Conservation (phyloP, 805 yeast species). For the Wickerhamomyces queroliae region DNA sequence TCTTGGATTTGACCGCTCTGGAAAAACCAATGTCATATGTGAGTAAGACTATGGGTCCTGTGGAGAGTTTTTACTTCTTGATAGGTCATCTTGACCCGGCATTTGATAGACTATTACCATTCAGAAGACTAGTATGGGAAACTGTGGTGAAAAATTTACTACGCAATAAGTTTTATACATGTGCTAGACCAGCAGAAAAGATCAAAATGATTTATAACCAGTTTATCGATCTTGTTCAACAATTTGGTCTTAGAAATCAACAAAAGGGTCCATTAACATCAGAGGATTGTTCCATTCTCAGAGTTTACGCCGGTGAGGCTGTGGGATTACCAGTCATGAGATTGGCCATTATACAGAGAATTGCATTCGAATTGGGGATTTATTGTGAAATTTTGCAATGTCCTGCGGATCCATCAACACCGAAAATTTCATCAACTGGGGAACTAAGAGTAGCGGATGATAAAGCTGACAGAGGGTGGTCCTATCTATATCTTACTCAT, state of each 20-base stretch:
- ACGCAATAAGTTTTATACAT: neutral
- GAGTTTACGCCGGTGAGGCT: slow-evolving; percentile 14
- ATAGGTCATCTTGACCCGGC: neutral
- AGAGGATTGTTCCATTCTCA: slow-evolving; percentile 9
- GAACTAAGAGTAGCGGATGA: neutral
- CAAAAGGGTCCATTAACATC: neutral
- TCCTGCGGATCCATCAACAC: neutral
- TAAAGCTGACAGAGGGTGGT: too few species aligned
- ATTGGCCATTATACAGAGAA: slow-evolving; percentile 8
- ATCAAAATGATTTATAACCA: neutral
- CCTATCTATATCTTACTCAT: too few species aligned
- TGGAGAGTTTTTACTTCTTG: neutral
- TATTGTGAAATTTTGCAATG: slow-evolving; percentile 1
- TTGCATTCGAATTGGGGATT: slow-evolving; percentile 6
- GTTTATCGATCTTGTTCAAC: neutral
- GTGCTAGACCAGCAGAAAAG: neutral
- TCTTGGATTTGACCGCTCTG: neutral
- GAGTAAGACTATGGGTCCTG: neutral
- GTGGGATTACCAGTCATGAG: slow-evolving; percentile 4
- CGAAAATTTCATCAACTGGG: neutral
- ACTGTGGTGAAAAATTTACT: neutral
- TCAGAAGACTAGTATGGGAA: neutral
- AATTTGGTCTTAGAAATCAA: neutral
- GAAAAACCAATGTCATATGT: neutral
- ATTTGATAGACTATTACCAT: neutral